Percentiles rank a stretch among this genome's conserved stretches.
These are phyloP conservation scores for Pythium aristosporum DNA, from an alignment of 352 stramenopile species.

Conservation along the genomic window DNA sequence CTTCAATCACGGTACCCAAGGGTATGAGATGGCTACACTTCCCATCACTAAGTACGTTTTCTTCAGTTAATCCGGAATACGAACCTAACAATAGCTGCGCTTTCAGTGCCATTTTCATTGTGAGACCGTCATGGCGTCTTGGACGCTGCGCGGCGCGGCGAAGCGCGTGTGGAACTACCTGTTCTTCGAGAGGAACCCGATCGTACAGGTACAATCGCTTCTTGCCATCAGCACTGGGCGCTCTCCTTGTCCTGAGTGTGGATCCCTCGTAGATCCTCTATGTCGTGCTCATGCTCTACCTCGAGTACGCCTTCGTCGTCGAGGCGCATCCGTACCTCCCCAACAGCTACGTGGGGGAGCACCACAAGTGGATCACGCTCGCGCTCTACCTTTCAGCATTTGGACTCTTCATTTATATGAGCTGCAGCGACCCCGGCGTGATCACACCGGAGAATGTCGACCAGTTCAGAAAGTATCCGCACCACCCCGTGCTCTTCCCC, in stretches of 20 bases:
- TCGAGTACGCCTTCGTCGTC: constrained; percentile 68
- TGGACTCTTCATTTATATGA: constrained; percentile 70
- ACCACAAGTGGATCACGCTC: constrained; percentile 65
- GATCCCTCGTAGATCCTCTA: constrained; percentile 62
- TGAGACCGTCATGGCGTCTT: not conserved
- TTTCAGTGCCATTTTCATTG: constrained; percentile 9
- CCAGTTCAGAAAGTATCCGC: constrained; percentile 60
- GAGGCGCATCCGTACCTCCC: constrained; percentile 63
- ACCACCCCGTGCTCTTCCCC: constrained; percentile 79
- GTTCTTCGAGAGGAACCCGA: constrained; percentile 61
- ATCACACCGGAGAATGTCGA: constrained; percentile 55
- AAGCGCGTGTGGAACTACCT: constrained; percentile 53
- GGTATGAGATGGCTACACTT: constrained; percentile 13
- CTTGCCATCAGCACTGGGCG: not conserved
- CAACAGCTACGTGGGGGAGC: constrained; percentile 55
- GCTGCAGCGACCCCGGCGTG: constrained; percentile 67
- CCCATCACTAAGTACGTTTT: constrained; percentile 11
- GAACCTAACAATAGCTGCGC: constrained; percentile 11
- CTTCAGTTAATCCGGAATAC: not conserved
- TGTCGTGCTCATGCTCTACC: constrained; percentile 61
- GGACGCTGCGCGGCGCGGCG: constrained; percentile 29
- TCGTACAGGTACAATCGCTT: constrained; percentile 47
- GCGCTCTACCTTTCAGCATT: constrained; percentile 59
- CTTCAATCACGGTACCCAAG: too few relatives aligned
- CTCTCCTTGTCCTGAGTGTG: not conserved